phyloP scores from a whole-genome alignment of 257 asterid species.

The Oldenlandia corymbosa region DNA sequence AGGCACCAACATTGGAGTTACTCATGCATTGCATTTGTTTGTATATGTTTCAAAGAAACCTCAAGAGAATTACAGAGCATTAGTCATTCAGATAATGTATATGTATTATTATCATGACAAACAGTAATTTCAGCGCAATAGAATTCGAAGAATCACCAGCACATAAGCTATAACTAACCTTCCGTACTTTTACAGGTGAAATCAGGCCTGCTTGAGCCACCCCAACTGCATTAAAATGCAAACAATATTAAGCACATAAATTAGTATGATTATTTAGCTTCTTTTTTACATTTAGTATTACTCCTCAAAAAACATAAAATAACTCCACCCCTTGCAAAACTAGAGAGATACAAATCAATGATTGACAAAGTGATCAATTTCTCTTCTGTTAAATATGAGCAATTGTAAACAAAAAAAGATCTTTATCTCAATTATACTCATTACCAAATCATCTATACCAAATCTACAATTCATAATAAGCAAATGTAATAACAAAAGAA shows the following conservation, averaged over 20 bases:
- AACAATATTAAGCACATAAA: not conserved
- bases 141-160: conserved; percentile 1
- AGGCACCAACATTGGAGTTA: not conserved
- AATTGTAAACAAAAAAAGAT: not conserved
- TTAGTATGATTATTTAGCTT: no score
- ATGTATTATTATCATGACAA: not conserved
- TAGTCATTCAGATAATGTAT: not conserved
- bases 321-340: no score
- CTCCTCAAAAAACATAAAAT: no score
- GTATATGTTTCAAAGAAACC: not conserved
- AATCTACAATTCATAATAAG: no score
- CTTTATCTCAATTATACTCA: not conserved
- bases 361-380: not conserved
- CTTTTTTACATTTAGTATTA: no score
- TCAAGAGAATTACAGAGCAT: not conserved
- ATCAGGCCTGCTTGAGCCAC: conserved; percentile 98
- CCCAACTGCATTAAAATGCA: conserved; percentile 67
- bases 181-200: conserved; percentile 95
- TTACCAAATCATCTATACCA: not conserved
- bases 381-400: not conserved
- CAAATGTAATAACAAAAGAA: not conserved
- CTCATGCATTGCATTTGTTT: conserved; percentile 4
- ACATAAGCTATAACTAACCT: conserved; percentile 43
- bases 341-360: not conserved
- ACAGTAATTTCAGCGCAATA: not conserved